Conservation (phyloP, 148 eudicot species). For the Polygonum aviculare region DNA sequence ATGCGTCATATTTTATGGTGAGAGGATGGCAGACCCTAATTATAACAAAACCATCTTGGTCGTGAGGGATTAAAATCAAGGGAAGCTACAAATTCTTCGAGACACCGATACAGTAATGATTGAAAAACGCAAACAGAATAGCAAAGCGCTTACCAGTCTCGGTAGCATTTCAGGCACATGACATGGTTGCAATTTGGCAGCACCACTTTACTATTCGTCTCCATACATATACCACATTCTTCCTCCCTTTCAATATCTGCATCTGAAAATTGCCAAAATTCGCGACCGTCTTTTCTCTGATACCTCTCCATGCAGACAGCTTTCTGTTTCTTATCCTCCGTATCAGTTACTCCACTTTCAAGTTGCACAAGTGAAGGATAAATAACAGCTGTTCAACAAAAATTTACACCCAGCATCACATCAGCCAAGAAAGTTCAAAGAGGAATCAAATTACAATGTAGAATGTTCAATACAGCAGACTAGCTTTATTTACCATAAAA, state of each 20-base stretch:
- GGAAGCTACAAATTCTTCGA: background rate
- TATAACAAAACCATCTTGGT: background rate
- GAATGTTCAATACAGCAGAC: background rate
- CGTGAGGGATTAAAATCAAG: background rate
- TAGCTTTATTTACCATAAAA: conserved; percentile 58
- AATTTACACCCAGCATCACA: background rate
- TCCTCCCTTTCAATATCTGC: conserved; percentile 78
- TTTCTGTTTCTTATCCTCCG: conserved; percentile 80
- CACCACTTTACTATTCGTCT: conserved; percentile 71
- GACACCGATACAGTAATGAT: background rate
- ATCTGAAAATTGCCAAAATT: conserved; percentile 43
- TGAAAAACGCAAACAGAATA: background rate
- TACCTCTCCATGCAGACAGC: conserved; percentile 78
- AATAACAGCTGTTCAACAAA: conserved; percentile 53
- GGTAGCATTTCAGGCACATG: conserved; percentile 92
- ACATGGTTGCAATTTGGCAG: conserved; percentile 84
- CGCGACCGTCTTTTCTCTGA: conserved; percentile 71
- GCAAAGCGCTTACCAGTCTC: conserved; percentile 53
- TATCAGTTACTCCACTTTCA: conserved; percentile 74
- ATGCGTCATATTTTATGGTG: background rate
- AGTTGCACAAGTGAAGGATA: conserved; percentile 95
- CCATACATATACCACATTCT: conserved; percentile 98
- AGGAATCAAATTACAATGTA: background rate
- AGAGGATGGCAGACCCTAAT: background rate
- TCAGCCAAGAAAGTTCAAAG: conserved; percentile 6